Evolutionary conservation across 1,284 basidiomycete genomes (phyloP), one percentile per base, ranked within the genome.

Genomic region (Irpex sp.): DNA sequence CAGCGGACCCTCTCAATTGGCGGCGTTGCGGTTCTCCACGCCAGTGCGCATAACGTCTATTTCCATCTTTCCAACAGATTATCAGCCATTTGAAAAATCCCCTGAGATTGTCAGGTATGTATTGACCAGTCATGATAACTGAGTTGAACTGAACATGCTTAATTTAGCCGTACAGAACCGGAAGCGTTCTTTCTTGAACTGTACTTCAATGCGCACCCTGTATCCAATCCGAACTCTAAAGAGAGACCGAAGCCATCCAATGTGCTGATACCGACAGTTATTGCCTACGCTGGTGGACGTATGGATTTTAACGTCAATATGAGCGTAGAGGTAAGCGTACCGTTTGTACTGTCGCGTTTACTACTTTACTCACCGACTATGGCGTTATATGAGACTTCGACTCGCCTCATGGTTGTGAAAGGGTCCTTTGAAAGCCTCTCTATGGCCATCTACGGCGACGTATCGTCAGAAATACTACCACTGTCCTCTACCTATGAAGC

Each of bases 341-440:
- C 31, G 31, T 31, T 31, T 31, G 0, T 31, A 31, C 31, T 31
- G 31, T 31, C 31, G 31, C 4, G 31, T 31, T 31, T 31, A 31
- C 31, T 31, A 31, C 31, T 31, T 31, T 31, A 31, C 31, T 31
- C 31, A 31, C 31, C 31, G 4, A 31, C 31, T 31, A 31, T 31
- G 31, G 31, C 61, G 58, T 56, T n/a, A 57, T 65, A 48, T 55
- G 44, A 93, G 91, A 85, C 85, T 71, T 84, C 87, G 2, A 92
- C 91, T 21, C 87, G 91, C 60, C 78, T 93, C 31, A 86, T 93
- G 82, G 89, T 93, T 63, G 80, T 93, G 66, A 86, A 86, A 71
- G 92, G 91, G 36, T 77, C 81, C 36, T 93, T 92, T 70, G 76
- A 84, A 59, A 78, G 77, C 63, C 76, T 91, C 21, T 90, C 91